Evolutionary conservation across 108 stramenopile species (phyloP).

Genomic region (Nitzschia putrida): DNA sequence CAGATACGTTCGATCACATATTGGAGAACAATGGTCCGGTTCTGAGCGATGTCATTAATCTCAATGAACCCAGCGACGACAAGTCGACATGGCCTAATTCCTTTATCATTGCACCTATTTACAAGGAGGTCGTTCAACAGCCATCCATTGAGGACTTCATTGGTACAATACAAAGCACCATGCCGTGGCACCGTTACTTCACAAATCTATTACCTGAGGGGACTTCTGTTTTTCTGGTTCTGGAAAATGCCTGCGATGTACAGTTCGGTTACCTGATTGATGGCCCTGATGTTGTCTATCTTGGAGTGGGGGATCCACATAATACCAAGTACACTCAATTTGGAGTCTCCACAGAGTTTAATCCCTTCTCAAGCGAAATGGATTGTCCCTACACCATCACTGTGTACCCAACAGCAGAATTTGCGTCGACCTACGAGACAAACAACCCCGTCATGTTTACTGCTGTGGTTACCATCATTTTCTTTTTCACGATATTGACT

Average conservation of each 20-base stretch:
- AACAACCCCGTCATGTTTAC: background rate
- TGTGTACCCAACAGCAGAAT: conserved; percentile 3
- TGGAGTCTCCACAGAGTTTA: background rate
- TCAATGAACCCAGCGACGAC: background rate
- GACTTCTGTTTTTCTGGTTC: conserved; percentile 14
- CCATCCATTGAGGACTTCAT: background rate
- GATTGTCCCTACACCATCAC: conserved; percentile 1
- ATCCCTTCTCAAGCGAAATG: background rate
- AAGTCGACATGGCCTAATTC: background rate
- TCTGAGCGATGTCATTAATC: conserved; percentile 5
- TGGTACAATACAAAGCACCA: background rate
- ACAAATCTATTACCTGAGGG: conserved; percentile 7
- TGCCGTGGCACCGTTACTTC: conserved; percentile 22
- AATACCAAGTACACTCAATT: conserved; percentile 10
- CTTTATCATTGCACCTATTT: background rate
- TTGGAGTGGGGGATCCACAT: conserved; percentile 34
- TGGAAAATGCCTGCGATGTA: conserved; percentile 37
- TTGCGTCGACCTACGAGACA: background rate
- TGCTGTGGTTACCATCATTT: background rate
- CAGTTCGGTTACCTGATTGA: conserved; percentile 32
- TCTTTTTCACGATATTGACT: background rate
- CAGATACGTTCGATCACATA: background rate
- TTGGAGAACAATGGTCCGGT: background rate
- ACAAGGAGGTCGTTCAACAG: background rate
- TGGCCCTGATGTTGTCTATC: conserved; percentile 19